These are phyloP conservation scores for Fraxinus nigra DNA, from an alignment of 305 asterid genomes.

Conservation along the genomic window DNA sequence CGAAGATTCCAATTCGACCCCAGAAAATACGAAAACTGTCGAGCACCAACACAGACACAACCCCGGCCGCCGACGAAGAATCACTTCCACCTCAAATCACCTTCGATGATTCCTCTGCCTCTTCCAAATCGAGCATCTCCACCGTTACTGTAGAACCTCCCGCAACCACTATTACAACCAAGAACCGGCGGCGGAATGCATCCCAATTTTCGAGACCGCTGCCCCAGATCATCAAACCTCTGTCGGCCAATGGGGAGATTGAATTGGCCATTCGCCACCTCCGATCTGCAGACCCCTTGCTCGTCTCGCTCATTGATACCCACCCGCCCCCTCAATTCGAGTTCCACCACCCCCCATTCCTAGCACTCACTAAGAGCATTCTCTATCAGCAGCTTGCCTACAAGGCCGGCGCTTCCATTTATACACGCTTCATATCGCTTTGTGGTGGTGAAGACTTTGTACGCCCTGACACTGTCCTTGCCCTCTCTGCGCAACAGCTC, in stretches of 20 bases:
- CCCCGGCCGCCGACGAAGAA: conserved; percentile 16
- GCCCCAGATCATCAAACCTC: conserved; percentile 67
- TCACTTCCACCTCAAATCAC: background rate
- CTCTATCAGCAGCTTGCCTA: conserved; percentile 86
- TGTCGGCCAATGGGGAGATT: conserved; percentile 64
- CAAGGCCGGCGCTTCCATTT: conserved; percentile 83
- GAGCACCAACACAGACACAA: background rate
- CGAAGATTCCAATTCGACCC: conserved; percentile 67
- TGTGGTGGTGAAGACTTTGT: conserved; percentile 73
- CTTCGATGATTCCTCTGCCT: conserved; percentile 7
- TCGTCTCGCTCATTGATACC: conserved; percentile 54
- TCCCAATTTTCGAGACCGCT: conserved; percentile 43
- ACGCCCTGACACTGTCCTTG: conserved; percentile 65
- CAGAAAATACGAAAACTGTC: conserved; percentile 54
- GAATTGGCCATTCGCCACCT: conserved; percentile 65
- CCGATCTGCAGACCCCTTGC: conserved; percentile 62
- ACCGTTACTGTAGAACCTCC: background rate
- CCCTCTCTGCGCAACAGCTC: conserved; percentile 71
- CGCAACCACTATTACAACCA: conserved; percentile 17
- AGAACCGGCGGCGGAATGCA: conserved; percentile 56
- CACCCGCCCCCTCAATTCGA: conserved; percentile 68
- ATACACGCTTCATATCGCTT: conserved; percentile 70
- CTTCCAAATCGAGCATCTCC: conserved; percentile 11
- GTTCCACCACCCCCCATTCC: conserved; percentile 59
- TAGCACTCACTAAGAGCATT: conserved; percentile 75